Base-by-base conservation (phyloP, 495 filamentous ascomycete species). In the Penicillium ucsense region DNA sequence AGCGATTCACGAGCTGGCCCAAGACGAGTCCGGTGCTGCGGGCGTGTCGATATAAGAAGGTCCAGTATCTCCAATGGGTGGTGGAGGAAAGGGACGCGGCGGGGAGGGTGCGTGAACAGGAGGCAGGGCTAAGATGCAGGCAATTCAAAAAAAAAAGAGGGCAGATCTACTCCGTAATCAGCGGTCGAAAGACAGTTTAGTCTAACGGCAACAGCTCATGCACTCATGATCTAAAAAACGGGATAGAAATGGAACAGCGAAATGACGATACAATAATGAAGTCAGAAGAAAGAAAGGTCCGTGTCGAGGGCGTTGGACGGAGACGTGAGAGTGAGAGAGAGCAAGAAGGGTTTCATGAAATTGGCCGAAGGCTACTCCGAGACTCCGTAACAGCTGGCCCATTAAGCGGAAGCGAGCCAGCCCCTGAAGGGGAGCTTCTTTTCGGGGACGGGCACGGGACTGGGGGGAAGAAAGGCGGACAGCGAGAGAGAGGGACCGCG, bases 381-480 rank as follows among this genome's bases (percentile, higher is more conserved):
- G 55, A 48, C 49, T 53, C 50, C 58, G 50, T 58, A 63, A 64
- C 63, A 68, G 55, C 54, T 60, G 57, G 60, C 51, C 49, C 55
- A 55, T 59, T 63, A 66, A 68, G 65, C 69, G 66, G 68, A 66
- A 62, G 39, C 38, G 31, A 10, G 35, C 35, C 35, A 41, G 51
- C 67, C 69, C 69, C 67, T 69, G 66, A 70, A 53, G 51, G 53
- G 57, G 59, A 62, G 60, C 60, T 34, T 65, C 50, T 20, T 20
- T 20, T 20, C 20, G 20, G 20, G 20, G 20, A 20, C 20, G 20
- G 20, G 20, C 20, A 20, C 20, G 20, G 20, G 20, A 20, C 20
- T 20, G 20, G 20, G 20, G 20, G 20, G 20, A 2, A 2, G 20
- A 20, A 20, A 20, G 20, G 20, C 20, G 20, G 20, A 20, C 20